Evolutionary conservation across 176 grass and related monocot genomes (phyloP), one percentile per base, ranked within the genome.

Genomic region (Elaeis guineensis): DNA sequence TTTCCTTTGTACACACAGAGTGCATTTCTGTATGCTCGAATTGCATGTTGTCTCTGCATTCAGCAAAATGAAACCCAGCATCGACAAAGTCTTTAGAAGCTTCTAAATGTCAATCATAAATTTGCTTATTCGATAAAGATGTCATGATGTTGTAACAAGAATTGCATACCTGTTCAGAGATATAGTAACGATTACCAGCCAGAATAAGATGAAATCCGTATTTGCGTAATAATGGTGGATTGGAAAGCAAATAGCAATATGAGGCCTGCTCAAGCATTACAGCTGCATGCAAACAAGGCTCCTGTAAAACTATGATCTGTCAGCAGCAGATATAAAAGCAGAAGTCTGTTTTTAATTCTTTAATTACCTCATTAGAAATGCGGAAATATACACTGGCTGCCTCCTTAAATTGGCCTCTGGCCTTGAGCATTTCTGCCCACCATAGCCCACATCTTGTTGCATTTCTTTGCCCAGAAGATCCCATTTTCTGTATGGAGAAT

Each of bases 381-480:
- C 93, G 87, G 55, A 87, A 91, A 89, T 92, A 98, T 44, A 98
- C 79, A 63, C 56, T 80, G 25, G 93, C 85, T 55, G 87, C 87
- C 59, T 98, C 93, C 73, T 70, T 92, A 56, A 81, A 88, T 16
- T 92, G 93, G 24, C 76, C 79, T 59, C 77, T 89, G 51, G 87
- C 73, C 80, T 98, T 92, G 52, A 92, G 87, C 93, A 98, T 98
- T 67, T 98, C 93, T 59, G 93, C 88, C 87, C 87, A 98, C 93
- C 84, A 98, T 57, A 98, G 74, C 14, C 93, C 93, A 73, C 93
- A 92, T 83, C 93, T 98, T 59, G 87, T 76, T 64, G 93, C 81
- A 78, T 98, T 78, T 86, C 93, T 89, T 67, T 91, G 79, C 25
- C 87, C 76, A 55, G 84, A 85, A 11, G 87, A 73, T 69, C 87